Base-by-base conservation (phyloP, 2,329 filamentous ascomycete genomes). In the Cytospora chrysosperma region DNA sequence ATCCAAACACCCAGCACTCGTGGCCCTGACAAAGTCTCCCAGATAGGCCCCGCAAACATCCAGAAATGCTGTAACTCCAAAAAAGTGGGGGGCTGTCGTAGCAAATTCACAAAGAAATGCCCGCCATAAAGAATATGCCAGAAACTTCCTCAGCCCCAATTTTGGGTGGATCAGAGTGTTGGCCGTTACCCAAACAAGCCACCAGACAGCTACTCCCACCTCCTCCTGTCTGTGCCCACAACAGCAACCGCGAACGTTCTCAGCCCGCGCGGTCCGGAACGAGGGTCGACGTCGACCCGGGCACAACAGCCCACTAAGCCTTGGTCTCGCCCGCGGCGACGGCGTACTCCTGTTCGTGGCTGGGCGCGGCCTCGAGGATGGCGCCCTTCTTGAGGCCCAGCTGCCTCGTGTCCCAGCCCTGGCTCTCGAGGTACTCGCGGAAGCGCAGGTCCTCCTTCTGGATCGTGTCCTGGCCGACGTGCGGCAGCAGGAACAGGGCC, bases 381-480 rank as follows among this genome's bases (percentile, higher is more conserved):
- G 76, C 73, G 0, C 72, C 74, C 62, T 72, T 75, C 67, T 71
- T 76, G 1, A 82, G 68, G 0, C 83, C 83, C 17, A 86, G 74
- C 72, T 84, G 80, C 4, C 76, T 68, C 0, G 86, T 89, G 73
- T 97, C 92, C 77, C 89, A 97, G 4, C 93, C 93, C 64, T 94
- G 82, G 28, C 77, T 78, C 71, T 87, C 82, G 15, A 97, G 79
- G 72, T 90, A 97, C 21, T 78, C 83, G 37, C 91, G 84, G 78
- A 97, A 97, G 51, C 84, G 83, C 10, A 79, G 72, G 71, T 97
- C 93, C 75, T 97, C 93, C 19, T 83, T 71, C 0, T 88, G 85
- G 67, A 97, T 96, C 0, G 92, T 96, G 70, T 97, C 90, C 77
- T 96, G 84, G n/a, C 87, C 87, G 65, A 97, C 89, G 55, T 91